Base-by-base conservation (phyloP, 148 eudicot species). In the Cornus controversa region DNA sequence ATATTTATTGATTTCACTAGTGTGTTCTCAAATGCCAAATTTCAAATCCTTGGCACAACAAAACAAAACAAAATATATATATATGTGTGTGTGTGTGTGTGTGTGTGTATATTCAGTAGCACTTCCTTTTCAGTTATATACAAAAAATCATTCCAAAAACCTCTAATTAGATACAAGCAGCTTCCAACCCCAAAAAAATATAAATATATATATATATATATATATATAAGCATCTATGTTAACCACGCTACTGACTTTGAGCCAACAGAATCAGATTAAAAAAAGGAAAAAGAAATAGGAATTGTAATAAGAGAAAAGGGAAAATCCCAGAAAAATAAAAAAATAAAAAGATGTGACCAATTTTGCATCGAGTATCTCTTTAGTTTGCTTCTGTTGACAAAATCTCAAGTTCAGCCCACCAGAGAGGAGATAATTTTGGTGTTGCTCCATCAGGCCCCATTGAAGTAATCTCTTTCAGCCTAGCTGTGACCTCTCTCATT, bases 331-430 rank as follows among this genome's bases (percentile, higher is more conserved):
- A 40, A 8, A 40, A 40, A 8, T 7, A 8, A 40, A 40, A 40
- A 4, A 6, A 6, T 5, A 8, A 40, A 40, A 36, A 36, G 2
- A 40, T 40, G 45, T 40, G 45, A 40, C 34, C 8, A 40, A 40
- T 40, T 40, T 40, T 40, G 45, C 45, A 40, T 40, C 1, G 45
- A 8, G 45, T 40, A 0, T 40, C 73, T 2, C 42, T 63, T 84
- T 72, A 83, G 70, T 64, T 79, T 36, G 81, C 82, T 71, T 86
- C 89, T 8, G 85, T 78, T 42, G 89, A 80, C 88, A 90, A 60
- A 86, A 94, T 87, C 85, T 94, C 98, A 4, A 92, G 92, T 77
- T 94, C 98, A 4, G 98, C 98, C 98, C 97, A 92, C 94, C 95
- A 92, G 57, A 92, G 97, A 69, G 98, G 97, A 77, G 94, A 92